A percentile compares a stretch with the other conserved stretches of the same genome.
These are phyloP conservation scores for Aspergillus sergii DNA, from an alignment of 2,329 filamentous ascomycete genomes.

Conservation along the genomic window DNA sequence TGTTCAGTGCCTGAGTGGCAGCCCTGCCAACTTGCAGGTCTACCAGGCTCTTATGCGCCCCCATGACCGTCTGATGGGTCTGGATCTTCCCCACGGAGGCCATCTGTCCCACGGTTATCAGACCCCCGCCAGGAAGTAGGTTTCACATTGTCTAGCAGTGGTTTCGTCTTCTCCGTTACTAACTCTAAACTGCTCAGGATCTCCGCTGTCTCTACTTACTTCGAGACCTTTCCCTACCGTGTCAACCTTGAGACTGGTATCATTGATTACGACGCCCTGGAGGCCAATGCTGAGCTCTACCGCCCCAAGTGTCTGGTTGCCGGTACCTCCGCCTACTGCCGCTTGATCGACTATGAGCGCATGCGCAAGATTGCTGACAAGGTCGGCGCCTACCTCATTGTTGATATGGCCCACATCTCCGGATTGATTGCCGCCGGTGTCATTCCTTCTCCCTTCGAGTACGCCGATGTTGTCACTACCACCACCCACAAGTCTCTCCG, in stretches of 20 bases:
- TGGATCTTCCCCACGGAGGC: conserved; percentile 94
- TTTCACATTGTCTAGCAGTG: conserved; percentile 16
- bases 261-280: conserved; percentile 92
- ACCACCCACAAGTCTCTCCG: conserved; percentile 97
- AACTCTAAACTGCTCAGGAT: conserved; percentile 57
- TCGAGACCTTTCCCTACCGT: conserved; percentile 95
- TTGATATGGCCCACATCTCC: conserved; percentile 97
- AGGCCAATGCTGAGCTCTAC: conserved; percentile 84
- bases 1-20: conserved; percentile 90
- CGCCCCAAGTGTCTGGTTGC: conserved; percentile 94
- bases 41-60: conserved; percentile 94
- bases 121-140: conserved; percentile 81
- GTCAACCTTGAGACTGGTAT: conserved; percentile 86
- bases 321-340: conserved; percentile 93
- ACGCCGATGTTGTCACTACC: conserved; percentile 93
- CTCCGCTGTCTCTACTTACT: conserved; percentile 98
- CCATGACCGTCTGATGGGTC: conserved; percentile 94
- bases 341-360: conserved; percentile 90
- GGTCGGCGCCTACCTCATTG: conserved; percentile 86
- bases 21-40: conserved; percentile 94
- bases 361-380: conserved; percentile 92
- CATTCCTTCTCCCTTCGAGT: conserved; percentile 83
- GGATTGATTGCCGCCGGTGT: conserved; percentile 91
- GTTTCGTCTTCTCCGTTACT: background rate
- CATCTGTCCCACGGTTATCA: conserved; percentile 98